Conservation (phyloP, 495 filamentous ascomycete species). For the Tetracladium marchalianum region DNA sequence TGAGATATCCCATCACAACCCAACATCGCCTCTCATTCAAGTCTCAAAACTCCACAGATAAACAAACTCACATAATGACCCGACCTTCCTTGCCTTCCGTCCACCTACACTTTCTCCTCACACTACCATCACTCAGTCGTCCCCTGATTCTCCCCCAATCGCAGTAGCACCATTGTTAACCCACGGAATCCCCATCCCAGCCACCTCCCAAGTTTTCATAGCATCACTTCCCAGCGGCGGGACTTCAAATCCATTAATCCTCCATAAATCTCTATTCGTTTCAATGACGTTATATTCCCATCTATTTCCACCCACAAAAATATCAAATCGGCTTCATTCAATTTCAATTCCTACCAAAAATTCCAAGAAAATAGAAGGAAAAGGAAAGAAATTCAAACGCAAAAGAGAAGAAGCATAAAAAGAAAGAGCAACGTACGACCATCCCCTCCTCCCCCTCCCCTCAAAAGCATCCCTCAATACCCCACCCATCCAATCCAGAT, state of each 20-base stretch:
- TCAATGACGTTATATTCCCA: constrained; percentile 11
- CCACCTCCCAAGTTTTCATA: constrained; percentile 8
- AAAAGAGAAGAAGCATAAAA: no score
- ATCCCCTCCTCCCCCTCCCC: constrained; percentile 9
- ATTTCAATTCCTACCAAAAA: neutral
- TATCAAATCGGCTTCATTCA: no score
- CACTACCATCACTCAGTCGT: no score
- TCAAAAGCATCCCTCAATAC: constrained; percentile 11
- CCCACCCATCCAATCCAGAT: constrained; percentile 7
- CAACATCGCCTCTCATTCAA: no score
- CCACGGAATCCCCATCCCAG: constrained; percentile 9
- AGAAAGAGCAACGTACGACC: constrained; percentile 13
- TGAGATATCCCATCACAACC: no score
- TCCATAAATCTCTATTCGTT: constrained; percentile 8
- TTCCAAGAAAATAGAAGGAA: neutral
- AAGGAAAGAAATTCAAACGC: no score
- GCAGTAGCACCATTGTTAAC: no score
- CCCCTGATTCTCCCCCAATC: no score
- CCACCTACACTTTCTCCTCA: no score
- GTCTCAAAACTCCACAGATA: no score
- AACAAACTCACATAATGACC: no score
- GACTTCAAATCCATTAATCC: constrained; percentile 8
- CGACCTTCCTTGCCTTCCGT: no score
- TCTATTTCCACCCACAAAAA: neutral
- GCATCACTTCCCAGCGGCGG: constrained; percentile 6